Evolutionary conservation across 257 asterid species (phyloP).

Genomic region (Jacaranda mimosifolia): DNA sequence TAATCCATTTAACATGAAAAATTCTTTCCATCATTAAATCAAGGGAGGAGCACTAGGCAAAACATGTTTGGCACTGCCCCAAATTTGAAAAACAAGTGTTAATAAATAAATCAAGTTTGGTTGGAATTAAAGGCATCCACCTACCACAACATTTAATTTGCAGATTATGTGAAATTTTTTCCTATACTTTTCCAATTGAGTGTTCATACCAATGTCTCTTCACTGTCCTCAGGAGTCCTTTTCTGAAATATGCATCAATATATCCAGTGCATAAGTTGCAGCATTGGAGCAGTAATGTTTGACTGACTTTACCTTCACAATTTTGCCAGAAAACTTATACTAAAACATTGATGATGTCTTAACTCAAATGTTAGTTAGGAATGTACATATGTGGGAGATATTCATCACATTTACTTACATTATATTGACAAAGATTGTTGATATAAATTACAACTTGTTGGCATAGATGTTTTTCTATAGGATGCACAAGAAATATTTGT

Average conservation of each 20-base stretch:
- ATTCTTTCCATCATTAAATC: background rate
- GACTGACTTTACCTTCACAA: conserved; percentile 13
- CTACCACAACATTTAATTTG: background rate
- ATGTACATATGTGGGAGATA: too few species aligned
- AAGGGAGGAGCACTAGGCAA: background rate
- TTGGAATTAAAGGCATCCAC: conserved; percentile 25
- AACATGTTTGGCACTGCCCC: background rate
- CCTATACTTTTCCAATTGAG: background rate
- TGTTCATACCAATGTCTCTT: background rate
- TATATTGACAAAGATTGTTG: too few species aligned
- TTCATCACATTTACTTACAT: too few species aligned
- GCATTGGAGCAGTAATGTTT: conserved; percentile 6
- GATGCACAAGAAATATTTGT: too few species aligned
- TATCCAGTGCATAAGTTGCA: conserved; percentile 25
- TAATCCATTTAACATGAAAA: too few species aligned
- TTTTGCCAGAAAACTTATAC: background rate
- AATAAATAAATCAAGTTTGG: conserved; percentile 11
- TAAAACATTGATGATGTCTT: too few species aligned
- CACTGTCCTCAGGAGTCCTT: background rate
- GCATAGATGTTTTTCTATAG: too few species aligned
- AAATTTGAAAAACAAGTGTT: background rate
- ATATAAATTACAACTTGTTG: too few species aligned
- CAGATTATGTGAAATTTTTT: background rate
- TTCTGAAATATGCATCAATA: background rate
- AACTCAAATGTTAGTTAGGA: too few species aligned